Evolutionary conservation across 1,284 basidiomycete species (phyloP), one percentile per base, ranked within the genome.

Genomic region (Pterula multifida): DNA sequence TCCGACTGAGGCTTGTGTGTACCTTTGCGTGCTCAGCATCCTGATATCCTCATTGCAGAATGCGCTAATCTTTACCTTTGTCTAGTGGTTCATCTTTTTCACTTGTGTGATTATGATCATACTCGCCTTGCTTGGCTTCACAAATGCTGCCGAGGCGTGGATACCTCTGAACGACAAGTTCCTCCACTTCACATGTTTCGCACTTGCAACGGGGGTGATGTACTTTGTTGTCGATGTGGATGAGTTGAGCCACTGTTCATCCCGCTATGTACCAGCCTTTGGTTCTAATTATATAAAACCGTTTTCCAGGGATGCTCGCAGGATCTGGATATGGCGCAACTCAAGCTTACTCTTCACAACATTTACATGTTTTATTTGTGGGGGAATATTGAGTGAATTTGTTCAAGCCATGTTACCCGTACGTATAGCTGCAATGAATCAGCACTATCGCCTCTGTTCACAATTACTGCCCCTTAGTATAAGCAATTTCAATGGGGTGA

Each of bases 221-320:
- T 94, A 90, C 64, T 86, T 88, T 59, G 89, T 92, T 47, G 79
- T 88, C 53, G 88, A 90, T 56, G 81, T 92, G 11, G 89, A 93
- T 55, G 88, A 93, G 80, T 67, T 19, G 44, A 50, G 11, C 32
- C 32, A 11, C 32, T 35, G 32, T 35, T 35, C 32, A 35, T 9
- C n/a, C n/a, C 32, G 32, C n/a, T n/a, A 9, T 35, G 32, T 9
- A 11, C 32, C 32, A 35, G 32, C 32, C 11, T 11, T n/a, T 35
- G 32, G n/a, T n/a, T 25, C 23, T 23, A 26, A 19, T 28, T 28
- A 25, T 36, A 17, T n/a, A n/a, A n/a, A n/a, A 19, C 15, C 45
- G 28, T 28, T 35, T 46, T 28, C 23, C 54, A 88, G 85, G 60
- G 79, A 81, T 51, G 81, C 81, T 17, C 68, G 86, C 54, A 68